Percentiles rank a stretch among this genome's conserved stretches.
These are phyloP conservation scores for Ceratocystiopsis minuta DNA, from an alignment of 2,329 filamentous ascomycete genomes.

Conservation along the genomic window DNA sequence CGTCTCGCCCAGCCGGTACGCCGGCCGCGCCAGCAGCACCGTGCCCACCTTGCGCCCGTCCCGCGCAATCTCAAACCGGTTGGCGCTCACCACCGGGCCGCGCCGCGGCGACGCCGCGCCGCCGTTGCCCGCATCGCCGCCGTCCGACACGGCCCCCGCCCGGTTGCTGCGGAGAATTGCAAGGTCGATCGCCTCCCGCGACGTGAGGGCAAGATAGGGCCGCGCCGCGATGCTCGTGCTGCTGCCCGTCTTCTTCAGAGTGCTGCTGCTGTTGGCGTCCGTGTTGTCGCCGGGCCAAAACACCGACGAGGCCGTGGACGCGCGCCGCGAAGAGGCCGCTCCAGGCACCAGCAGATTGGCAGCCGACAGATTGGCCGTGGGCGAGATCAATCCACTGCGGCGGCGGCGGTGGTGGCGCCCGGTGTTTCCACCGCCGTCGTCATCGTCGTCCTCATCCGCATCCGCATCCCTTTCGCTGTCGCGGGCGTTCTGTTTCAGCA, in stretches of 20 bases:
- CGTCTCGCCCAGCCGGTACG: slow-evolving; percentile 77
- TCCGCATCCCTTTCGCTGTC: slow-evolving; percentile 15
- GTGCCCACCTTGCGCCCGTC: slow-evolving; percentile 85
- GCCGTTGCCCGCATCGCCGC: slow-evolving; percentile 1
- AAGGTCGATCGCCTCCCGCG: slow-evolving; percentile 76
- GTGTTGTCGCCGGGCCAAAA: slow-evolving; percentile 5
- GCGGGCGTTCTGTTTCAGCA: slow-evolving; percentile 36
- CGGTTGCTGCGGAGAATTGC: slow-evolving; percentile 73
- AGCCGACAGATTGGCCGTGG: slow-evolving; percentile 36
- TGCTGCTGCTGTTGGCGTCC: neutral
- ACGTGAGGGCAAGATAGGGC: slow-evolving; percentile 39
- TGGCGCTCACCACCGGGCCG: slow-evolving; percentile 49
- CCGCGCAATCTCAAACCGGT: slow-evolving; percentile 86
- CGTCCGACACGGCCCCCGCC: slow-evolving; percentile 19
- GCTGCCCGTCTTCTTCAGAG: neutral
- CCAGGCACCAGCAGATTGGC: no score
- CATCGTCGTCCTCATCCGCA: neutral
- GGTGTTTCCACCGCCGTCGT: slow-evolving; percentile 11
- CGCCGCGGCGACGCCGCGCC: neutral
- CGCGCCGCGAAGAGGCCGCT: slow-evolving; percentile 26
- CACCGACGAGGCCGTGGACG: slow-evolving; percentile 20
- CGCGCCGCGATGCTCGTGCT: neutral
- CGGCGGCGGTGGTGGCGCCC: slow-evolving; percentile 19
- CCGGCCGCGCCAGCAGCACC: slow-evolving; percentile 71
- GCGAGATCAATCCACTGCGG: slow-evolving; percentile 44